Base-by-base conservation (phyloP, 164 flowering plant species). In the Chloranthus sessilifolius region DNA sequence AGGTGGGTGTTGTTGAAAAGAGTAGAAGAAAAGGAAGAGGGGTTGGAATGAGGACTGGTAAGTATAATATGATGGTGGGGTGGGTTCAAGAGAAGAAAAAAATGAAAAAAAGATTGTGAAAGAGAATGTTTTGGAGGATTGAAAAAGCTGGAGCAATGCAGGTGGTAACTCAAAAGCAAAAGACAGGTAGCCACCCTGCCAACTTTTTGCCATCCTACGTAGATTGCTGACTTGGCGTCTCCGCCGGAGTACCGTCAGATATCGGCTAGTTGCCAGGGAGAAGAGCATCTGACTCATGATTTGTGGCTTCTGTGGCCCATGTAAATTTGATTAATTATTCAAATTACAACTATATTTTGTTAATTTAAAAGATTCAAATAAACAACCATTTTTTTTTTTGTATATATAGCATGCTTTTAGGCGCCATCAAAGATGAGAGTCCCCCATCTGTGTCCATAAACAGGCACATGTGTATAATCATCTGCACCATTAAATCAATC, bases 191-290 rank as follows among this genome's bases (percentile, higher is more conserved):
- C 60, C 56, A 39, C 48, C 62, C 52, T 61, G 58, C 65, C 72
- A 64, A 63, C 60, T 59, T 65, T 62, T 36, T 19, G 24, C 67
- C 52, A 39, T 51, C 65, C 73, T 68, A 71, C 63, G 31, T 56
- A 50, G 71, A 74, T 71, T 65, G 68, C 72, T 72, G 81, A 74
- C 69, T 25, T 74, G 83, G 79, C 70, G 52, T n/a, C 25, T n/a
- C n/a, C n/a, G n/a, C n/a, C 10, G 20, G 49, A 40, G 14, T 7
- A 2, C 30, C 59, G 12, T 9, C 20, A 15, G 26, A 49, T 47
- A 29, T 16, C 27, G 48, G 47, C 23, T 19, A 25, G 43, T 34
- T 17, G 48, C 10, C 17, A 31, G 36, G 12, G 36, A 33, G 12
- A 33, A 7, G 7, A 7, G 12, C 7, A 12, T 12, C 36, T 33